A percentile compares a stretch with the other conserved stretches of the same genome.
Conservation (phyloP, 768 basidiomycete species). For the Suillus bovinus region DNA sequence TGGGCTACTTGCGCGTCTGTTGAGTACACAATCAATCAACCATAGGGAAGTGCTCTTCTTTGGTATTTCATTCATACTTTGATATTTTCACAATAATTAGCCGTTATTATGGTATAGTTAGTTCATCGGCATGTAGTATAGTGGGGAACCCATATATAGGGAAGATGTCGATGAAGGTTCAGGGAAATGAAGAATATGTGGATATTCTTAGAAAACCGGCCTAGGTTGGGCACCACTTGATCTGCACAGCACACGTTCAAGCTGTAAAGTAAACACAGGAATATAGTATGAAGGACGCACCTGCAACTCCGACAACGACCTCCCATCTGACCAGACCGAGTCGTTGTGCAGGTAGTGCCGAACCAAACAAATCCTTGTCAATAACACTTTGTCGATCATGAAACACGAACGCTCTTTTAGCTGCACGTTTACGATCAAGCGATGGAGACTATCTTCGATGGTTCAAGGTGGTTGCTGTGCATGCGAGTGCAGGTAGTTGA, state of each 20-base stretch:
- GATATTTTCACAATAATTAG: no score
- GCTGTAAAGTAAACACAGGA: not conserved
- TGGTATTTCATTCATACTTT: no score
- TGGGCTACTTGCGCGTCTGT: not conserved
- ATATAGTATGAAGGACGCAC: not conserved
- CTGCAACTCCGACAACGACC: not conserved
- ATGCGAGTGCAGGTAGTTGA: constrained; percentile 23
- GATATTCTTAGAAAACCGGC: not conserved
- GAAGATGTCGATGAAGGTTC: not conserved
- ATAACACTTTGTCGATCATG: constrained; percentile 51
- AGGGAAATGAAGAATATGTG: not conserved
- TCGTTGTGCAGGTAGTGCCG: not conserved
- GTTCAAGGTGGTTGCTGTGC: constrained; percentile 19
- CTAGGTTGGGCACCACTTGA: not conserved
- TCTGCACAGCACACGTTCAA: not conserved
- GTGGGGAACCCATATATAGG: no score
- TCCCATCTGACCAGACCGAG: not conserved
- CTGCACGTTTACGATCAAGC: constrained; percentile 38
- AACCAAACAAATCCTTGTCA: not conserved
- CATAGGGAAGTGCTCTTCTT: not conserved
- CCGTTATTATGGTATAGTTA: no score
- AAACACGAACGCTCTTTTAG: constrained; percentile 46
- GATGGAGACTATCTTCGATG: constrained; percentile 24
- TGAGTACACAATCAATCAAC: not conserved
- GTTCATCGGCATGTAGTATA: no score